phyloP scores from a whole-genome alignment of 2,329 filamentous ascomycete genomes.

The Phialophora macrospora region DNA sequence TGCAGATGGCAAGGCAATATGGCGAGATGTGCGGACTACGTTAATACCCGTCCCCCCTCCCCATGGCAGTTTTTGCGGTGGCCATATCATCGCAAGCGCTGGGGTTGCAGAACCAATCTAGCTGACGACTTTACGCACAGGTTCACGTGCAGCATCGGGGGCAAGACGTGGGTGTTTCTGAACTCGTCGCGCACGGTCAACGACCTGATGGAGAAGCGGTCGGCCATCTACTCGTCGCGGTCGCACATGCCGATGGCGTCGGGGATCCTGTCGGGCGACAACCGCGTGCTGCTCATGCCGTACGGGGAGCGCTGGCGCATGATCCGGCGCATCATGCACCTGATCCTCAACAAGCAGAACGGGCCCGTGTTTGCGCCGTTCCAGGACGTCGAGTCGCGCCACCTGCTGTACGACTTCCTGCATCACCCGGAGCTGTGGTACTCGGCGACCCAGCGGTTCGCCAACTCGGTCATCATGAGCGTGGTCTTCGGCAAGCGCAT shows the following conservation, averaged over 20 bases:
- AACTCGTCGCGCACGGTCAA: slow-evolving; percentile 33
- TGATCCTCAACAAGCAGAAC: slow-evolving; percentile 37
- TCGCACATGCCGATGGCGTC: slow-evolving; percentile 39
- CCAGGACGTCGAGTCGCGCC: slow-evolving; percentile 35
- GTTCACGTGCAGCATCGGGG: slow-evolving; percentile 32
- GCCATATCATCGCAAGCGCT: no score
- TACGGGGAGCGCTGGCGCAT: slow-evolving; percentile 38
- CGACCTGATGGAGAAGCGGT: slow-evolving; percentile 48
- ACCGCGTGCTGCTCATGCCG: slow-evolving; percentile 55
- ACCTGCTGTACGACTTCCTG: slow-evolving; percentile 33
- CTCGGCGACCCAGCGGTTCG: slow-evolving; percentile 50
- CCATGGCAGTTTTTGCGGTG: no score
- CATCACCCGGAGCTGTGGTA: slow-evolving; percentile 44
- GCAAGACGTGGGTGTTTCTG: slow-evolving; percentile 31
- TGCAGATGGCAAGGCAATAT: slow-evolving; percentile 29
- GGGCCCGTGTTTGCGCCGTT: slow-evolving; percentile 33
- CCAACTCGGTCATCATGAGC: slow-evolving; percentile 47
- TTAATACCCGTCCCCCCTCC: no score
- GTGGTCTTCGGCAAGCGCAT: slow-evolving; percentile 59
- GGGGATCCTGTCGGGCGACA: slow-evolving; percentile 43
- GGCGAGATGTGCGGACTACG: slow-evolving; percentile 29
- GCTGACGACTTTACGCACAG: slow-evolving; percentile 10
- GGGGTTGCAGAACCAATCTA: no score
- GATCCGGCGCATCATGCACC: slow-evolving; percentile 37
- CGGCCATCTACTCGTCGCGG: slow-evolving; percentile 48